Evolutionary conservation across 148 eudicot genomes (phyloP).

Genomic region (Rhododendron kiyosumense): DNA sequence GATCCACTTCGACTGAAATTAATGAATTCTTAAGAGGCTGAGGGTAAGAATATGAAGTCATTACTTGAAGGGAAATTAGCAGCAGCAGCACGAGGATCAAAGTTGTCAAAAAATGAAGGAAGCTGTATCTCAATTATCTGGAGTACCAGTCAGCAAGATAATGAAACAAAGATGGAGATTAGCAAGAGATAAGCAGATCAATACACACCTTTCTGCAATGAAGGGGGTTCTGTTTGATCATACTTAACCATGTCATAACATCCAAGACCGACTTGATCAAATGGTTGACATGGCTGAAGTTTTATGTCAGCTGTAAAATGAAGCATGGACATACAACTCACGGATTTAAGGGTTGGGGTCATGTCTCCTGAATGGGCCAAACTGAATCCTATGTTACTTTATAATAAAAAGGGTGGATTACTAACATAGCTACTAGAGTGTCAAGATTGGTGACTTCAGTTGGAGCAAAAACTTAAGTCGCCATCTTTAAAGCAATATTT

Average conservation of each 20-base stretch:
- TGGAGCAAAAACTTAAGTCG: neutral
- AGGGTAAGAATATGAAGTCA: neutral
- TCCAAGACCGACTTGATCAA: neutral
- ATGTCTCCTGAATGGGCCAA: neutral
- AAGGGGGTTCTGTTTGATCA: neutral
- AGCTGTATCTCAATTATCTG: conserved; percentile 88
- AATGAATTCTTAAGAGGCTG: neutral
- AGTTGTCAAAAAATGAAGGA: conserved; percentile 85
- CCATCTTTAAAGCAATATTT: neutral
- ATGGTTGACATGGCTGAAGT: conserved; percentile 1
- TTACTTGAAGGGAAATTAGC: conserved; percentile 94
- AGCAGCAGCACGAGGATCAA: conserved; percentile 94
- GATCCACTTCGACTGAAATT: neutral
- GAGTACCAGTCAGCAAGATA: conserved; percentile 10
- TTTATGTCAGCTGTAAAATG: neutral
- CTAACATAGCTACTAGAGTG: neutral
- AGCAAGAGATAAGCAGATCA: neutral
- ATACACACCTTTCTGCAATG: neutral
- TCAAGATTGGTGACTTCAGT: neutral
- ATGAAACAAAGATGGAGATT: neutral
- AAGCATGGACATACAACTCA: conserved; percentile 1
- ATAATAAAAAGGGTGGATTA: neutral
- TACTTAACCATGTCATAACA: neutral
- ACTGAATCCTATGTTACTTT: neutral
- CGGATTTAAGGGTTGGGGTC: neutral